A percentile compares a stretch with the other conserved stretches of the same genome.
These are phyloP conservation scores for Saccharomyces hybrid DNA, from an alignment of 1,139 yeast genomes.

Conservation along the genomic window DNA sequence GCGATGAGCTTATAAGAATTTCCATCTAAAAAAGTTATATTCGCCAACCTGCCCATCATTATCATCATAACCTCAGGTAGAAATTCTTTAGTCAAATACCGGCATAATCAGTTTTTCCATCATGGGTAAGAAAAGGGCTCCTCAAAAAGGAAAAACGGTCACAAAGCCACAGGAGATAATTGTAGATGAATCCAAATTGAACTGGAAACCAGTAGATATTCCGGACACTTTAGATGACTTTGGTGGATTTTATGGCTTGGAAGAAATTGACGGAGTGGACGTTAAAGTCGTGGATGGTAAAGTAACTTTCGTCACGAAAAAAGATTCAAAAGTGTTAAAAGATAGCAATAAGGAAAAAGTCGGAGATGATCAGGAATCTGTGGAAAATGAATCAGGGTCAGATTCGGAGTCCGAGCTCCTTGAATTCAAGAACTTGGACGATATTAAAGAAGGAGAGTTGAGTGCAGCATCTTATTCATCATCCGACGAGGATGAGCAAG, in stretches of 20 bases:
- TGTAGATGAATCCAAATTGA: conserved; percentile 29
- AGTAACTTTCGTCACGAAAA: conserved; percentile 53
- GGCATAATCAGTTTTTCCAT: background rate
- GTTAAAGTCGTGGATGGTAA: conserved; percentile 58
- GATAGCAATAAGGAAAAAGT: conserved; percentile 13
- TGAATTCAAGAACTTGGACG: conserved; percentile 25
- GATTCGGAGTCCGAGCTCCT: conserved; percentile 15
- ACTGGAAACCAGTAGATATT: conserved; percentile 77
- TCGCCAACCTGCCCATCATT: background rate
- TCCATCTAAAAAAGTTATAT: background rate
- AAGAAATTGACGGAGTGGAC: conserved; percentile 89
- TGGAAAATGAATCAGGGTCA: conserved; percentile 7
- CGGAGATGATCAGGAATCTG: conserved; percentile 9
- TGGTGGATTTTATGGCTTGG: conserved; percentile 86
- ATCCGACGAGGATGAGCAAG: conserved; percentile 17
- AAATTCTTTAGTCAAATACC: background rate
- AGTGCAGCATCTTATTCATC: conserved; percentile 18
- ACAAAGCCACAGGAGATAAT: background rate
- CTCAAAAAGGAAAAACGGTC: conserved; percentile 2
- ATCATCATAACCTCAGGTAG: background rate
- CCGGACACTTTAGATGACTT: conserved; percentile 82
- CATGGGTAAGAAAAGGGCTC: conserved; percentile 3
- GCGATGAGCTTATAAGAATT: background rate
- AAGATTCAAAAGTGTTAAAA: conserved; percentile 24
- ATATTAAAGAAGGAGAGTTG: conserved; percentile 23